Evolutionary conservation across 371 early-diverging fungal genomes (phyloP).

Genomic region (Apophysomyces elegans): DNA sequence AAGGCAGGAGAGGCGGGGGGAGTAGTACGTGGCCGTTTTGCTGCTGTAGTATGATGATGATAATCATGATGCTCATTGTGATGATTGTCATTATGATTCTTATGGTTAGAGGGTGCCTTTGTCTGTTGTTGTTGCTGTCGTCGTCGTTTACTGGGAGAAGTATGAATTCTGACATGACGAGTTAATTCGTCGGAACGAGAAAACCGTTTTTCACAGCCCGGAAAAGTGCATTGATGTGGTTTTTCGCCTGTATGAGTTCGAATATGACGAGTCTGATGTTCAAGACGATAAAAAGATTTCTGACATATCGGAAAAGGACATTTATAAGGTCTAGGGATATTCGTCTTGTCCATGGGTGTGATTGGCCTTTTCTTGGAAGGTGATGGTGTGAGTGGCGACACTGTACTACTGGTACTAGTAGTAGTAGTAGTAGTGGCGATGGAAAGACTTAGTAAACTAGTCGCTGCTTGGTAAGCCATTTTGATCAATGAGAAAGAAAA

Average conservation of each 20-base stretch:
- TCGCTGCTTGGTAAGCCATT: background rate
- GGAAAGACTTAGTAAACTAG: background rate
- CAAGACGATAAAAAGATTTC: slow-evolving; percentile 69
- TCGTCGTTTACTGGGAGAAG: slow-evolving; percentile 42
- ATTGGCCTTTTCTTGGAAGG: slow-evolving; percentile 32
- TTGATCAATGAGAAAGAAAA: background rate
- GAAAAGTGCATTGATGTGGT: slow-evolving; percentile 75
- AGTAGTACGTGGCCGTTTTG: slow-evolving; percentile 23
- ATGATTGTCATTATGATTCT: no score
- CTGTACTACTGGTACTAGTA: background rate
- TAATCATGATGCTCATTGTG: no score
- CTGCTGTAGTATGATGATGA: no score
- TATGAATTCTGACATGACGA: slow-evolving; percentile 67
- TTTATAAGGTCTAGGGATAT: slow-evolving; percentile 63
- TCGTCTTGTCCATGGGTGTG: slow-evolving; percentile 42
- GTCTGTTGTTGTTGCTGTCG: background rate
- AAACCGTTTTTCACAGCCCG: slow-evolving; percentile 77
- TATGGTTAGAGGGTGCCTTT: no score
- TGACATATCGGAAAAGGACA: slow-evolving; percentile 60
- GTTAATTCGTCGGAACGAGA: slow-evolving; percentile 75
- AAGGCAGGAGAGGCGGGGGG: slow-evolving; percentile 56
- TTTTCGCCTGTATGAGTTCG: slow-evolving; percentile 87
- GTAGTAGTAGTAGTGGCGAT: slow-evolving; percentile 7
- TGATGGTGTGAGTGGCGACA: slow-evolving; percentile 15
- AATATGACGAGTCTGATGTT: slow-evolving; percentile 79